phyloP scores from a whole-genome alignment of 2,329 filamentous ascomycete genomes.

The Apiospora arundinis region DNA sequence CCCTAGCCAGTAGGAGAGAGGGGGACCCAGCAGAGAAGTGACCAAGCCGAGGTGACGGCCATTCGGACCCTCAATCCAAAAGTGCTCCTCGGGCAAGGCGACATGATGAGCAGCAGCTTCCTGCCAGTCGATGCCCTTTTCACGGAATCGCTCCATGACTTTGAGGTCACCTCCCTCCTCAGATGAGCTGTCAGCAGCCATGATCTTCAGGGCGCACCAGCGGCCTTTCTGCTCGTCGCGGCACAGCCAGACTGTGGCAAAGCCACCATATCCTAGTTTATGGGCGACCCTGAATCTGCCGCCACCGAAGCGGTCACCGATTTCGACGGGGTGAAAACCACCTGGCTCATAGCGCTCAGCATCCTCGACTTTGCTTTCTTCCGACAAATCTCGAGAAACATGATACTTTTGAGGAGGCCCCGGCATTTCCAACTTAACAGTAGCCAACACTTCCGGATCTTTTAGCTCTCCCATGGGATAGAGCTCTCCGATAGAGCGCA shows the following conservation, averaged over 20 bases:
- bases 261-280: constrained; percentile 29
- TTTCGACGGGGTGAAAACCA: constrained; percentile 14
- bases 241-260: constrained; percentile 30
- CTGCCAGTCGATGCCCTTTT: neutral
- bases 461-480: no score
- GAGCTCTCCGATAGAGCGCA: neutral
- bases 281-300: constrained; percentile 25
- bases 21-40: neutral
- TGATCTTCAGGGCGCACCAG: constrained; percentile 30
- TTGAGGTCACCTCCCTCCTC: constrained; percentile 24
- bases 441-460: no score
- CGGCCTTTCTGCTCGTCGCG: constrained; percentile 24
- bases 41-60: constrained; percentile 28
- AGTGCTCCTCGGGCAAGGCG: constrained; percentile 23
- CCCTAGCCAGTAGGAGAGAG: neutral
- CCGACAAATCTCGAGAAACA: no score
- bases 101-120: constrained; percentile 26
- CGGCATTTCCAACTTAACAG: neutral
- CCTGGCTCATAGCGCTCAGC: constrained; percentile 23
- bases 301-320: constrained; percentile 16
- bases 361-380: no score
- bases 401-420: neutral
- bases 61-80: constrained; percentile 28
- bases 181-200: constrained; percentile 20
- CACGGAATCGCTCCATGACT: neutral